phyloP scores from a whole-genome alignment of 2,329 filamentous ascomycete genomes.

The Coniochaeta hoffmannii region DNA sequence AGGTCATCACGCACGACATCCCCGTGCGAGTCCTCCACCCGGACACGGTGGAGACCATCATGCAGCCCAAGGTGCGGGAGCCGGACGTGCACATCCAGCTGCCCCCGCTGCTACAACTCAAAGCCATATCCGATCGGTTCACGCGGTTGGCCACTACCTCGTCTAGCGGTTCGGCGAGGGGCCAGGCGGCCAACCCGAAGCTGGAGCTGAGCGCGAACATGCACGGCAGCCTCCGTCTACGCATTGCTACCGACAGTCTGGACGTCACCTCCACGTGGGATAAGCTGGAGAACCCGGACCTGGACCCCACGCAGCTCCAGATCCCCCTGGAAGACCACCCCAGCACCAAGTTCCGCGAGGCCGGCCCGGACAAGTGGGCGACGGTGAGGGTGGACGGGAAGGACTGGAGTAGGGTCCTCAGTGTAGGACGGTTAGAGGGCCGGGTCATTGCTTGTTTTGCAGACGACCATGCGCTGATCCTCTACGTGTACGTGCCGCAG shows the following conservation, averaged over 20 bases:
- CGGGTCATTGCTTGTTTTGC: conserved; percentile 89
- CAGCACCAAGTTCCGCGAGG: conserved; percentile 68
- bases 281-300: conserved; percentile 75
- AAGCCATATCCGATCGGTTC: conserved; percentile 91
- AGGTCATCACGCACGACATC: conserved; percentile 89
- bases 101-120: conserved; percentile 79
- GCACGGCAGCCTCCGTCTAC: conserved; percentile 77
- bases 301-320: conserved; percentile 70
- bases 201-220: conserved; percentile 89
- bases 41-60: conserved; percentile 80
- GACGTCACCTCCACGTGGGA: conserved; percentile 82
- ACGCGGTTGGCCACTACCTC: conserved; percentile 67
- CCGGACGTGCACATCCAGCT: conserved; percentile 92
- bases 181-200: conserved; percentile 43
- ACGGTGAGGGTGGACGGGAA: conserved; percentile 85
- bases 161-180: conserved; percentile 19
- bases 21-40: conserved; percentile 86
- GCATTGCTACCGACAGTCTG: conserved; percentile 75
- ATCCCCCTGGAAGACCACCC: conserved; percentile 72
- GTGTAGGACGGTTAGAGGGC: conserved; percentile 81
- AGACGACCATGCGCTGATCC: conserved; percentile 69
- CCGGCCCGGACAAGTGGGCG: conserved; percentile 77
- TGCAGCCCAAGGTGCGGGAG: conserved; percentile 84
- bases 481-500: conserved; percentile 74
- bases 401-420: conserved; percentile 92